A percentile compares a stretch with the other conserved stretches of the same genome.
phyloP scores from a whole-genome alignment of 1,284 basidiomycete genomes.

The Entoloma clypeatum region DNA sequence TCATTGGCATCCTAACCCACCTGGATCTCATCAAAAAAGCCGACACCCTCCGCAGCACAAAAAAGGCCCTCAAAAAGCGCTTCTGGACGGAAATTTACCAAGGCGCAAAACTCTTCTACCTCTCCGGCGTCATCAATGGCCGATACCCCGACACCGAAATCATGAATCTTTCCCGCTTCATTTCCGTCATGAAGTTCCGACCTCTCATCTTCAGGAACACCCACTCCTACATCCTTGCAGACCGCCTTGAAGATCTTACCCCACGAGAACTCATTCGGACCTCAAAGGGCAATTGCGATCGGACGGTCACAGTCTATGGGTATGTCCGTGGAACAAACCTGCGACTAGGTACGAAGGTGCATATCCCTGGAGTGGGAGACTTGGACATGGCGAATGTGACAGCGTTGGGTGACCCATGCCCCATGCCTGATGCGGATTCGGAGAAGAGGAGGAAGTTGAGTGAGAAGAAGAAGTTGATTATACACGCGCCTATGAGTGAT shows the following conservation, averaged over 20 bases:
- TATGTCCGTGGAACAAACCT: constrained; percentile 93
- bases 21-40: constrained; percentile 97
- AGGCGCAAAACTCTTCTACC: constrained; percentile 97
- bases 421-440: constrained; percentile 86
- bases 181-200: constrained; percentile 98
- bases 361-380: constrained; percentile 95
- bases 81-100: constrained; percentile 99
- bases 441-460: constrained; percentile 92
- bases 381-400: constrained; percentile 74
- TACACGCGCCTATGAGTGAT: constrained; percentile 99
- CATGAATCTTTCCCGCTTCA: constrained; percentile 93
- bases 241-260: constrained; percentile 94
- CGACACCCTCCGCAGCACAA: constrained; percentile 83
- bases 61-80: constrained; percentile 96
- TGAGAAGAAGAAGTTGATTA: constrained; percentile 89
- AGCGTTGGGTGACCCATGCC: constrained; percentile 89
- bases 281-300: constrained; percentile 83
- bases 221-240: constrained; percentile 95
- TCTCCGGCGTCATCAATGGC: constrained; percentile 96
- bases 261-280: constrained; percentile 78
- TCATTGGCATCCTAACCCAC: constrained; percentile 95
- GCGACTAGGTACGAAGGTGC: constrained; percentile 79
- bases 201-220: constrained; percentile 94
- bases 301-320: constrained; percentile 91
- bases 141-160: constrained; percentile 98